These are phyloP conservation scores for Yamagishiella unicocca DNA, from an alignment of 139 green algal species.

Conservation along the genomic window DNA sequence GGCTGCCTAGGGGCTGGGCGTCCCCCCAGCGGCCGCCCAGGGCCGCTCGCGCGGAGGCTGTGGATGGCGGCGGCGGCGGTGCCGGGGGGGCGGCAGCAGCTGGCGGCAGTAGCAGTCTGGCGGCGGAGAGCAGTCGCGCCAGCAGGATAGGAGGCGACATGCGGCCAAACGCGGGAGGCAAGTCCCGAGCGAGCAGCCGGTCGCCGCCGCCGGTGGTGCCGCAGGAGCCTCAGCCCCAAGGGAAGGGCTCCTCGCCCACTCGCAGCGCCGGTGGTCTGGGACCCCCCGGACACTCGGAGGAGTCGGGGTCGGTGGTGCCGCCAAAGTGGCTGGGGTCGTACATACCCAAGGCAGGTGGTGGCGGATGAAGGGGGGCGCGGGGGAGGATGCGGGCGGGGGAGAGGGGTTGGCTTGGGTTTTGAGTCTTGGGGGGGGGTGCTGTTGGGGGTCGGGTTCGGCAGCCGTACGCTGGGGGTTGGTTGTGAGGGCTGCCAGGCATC, in stretches of 20 bases:
- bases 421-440: too few species aligned
- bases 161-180: not conserved
- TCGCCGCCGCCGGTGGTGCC: not conserved
- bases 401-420: too few species aligned
- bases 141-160: not conserved
- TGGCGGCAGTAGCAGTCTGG: not conserved
- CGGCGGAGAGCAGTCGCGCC: not conserved
- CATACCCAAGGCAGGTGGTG: constrained; percentile 17
- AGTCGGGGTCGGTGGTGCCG: not conserved
- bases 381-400: not conserved
- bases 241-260: too few species aligned
- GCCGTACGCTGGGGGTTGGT: too few species aligned
- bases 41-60: not conserved
- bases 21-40: not conserved
- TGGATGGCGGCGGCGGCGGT: not conserved
- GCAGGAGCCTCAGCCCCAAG: not conserved
- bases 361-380: too few species aligned
- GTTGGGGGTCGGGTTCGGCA: too few species aligned
- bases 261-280: too few species aligned
- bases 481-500: too few species aligned
- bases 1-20: not conserved
- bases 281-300: too few species aligned
- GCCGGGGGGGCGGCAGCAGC: not conserved
- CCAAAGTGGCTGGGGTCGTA: constrained; percentile 19
- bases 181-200: not conserved